These are phyloP conservation scores for Mycogone perniciosa DNA, from an alignment of 2,329 filamentous ascomycete species.

Conservation along the genomic window DNA sequence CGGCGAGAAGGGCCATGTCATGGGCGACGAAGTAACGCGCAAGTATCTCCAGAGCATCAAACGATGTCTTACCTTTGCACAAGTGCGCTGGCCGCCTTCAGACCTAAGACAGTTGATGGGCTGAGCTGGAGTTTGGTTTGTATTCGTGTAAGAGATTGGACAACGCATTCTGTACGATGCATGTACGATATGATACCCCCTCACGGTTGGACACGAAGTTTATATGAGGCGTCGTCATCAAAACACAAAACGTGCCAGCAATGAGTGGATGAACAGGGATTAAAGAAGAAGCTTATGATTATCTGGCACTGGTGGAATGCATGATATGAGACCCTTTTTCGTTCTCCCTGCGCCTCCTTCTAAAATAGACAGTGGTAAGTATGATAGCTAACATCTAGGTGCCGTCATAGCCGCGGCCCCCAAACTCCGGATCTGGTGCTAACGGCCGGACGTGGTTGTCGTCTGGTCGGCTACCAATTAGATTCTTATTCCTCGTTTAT, in stretches of 20 bases:
- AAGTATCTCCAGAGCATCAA: conserved; percentile 99
- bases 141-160: background rate
- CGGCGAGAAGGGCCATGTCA: conserved; percentile 83
- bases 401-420: conserved; percentile 20
- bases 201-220: conserved; percentile 3
- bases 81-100: conserved; percentile 91
- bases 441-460: background rate
- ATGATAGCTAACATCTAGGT: conserved; percentile 11
- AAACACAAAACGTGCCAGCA: background rate
- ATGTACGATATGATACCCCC: conserved; percentile 11
- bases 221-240: conserved; percentile 2
- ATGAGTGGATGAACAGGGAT: background rate
- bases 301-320: conserved; percentile 7
- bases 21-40: conserved; percentile 91
- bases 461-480: background rate
- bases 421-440: conserved; percentile 12
- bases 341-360: conserved; percentile 11
- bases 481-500: background rate
- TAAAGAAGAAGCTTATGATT: background rate
- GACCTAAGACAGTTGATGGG: conserved; percentile 95
- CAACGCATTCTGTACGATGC: background rate
- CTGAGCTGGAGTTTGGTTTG: conserved; percentile 14
- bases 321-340: conserved; percentile 13
- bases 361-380: conserved; percentile 4
- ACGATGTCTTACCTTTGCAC: conserved; percentile 89